Conservation (phyloP, 495 filamentous ascomycete genomes). For the Platismatia glauca region DNA sequence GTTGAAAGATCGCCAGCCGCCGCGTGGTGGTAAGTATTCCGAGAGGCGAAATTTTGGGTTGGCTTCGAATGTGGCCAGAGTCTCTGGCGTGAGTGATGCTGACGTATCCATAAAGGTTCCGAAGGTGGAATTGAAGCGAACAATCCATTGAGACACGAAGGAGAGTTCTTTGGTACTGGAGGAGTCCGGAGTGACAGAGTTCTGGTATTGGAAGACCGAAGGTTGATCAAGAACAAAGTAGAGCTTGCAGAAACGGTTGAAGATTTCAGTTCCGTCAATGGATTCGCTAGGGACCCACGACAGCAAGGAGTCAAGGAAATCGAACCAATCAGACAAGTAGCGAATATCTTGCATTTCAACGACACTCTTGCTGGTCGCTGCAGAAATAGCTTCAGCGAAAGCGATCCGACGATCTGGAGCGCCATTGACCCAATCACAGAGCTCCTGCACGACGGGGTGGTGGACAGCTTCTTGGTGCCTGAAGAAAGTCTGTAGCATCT, state of each 20-base stretch:
- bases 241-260: slow-evolving; percentile 5
- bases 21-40: slow-evolving; percentile 22
- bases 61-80: slow-evolving; percentile 24
- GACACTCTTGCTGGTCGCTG: background rate
- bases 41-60: slow-evolving; percentile 22
- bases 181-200: slow-evolving; percentile 3
- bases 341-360: slow-evolving; percentile 7
- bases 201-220: slow-evolving; percentile 3
- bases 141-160: slow-evolving; percentile 1
- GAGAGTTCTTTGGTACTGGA: slow-evolving; percentile 1
- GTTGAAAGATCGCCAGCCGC: slow-evolving; percentile 25
- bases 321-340: background rate
- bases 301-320: background rate
- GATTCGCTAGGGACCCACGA: slow-evolving; percentile 6
- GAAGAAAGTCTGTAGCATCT: background rate
- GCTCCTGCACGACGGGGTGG: slow-evolving; percentile 3
- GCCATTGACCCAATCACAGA: slow-evolving; percentile 1
- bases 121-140: background rate
- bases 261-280: slow-evolving; percentile 2
- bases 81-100: slow-evolving; percentile 22
- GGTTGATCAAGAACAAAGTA: slow-evolving; percentile 13
- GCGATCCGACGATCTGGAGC: background rate
- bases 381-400: slow-evolving; percentile 1
- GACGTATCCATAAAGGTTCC: slow-evolving; percentile 28
- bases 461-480: background rate